Base-by-base conservation (phyloP, 176 grass and related monocot genomes). In the Lolium multiflorum region DNA sequence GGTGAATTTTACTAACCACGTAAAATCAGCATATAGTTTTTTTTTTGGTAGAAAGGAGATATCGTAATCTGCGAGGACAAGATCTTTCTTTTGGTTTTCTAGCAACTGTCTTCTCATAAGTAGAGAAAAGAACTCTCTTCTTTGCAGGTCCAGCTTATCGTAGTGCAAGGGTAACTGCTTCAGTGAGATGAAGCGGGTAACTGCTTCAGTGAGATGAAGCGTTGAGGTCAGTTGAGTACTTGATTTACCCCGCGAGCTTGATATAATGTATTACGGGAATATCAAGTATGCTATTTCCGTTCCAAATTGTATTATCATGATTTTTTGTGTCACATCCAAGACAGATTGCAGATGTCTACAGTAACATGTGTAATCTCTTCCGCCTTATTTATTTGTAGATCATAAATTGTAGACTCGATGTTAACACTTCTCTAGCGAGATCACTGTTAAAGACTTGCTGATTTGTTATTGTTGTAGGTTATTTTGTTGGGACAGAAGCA, bases 61-160 rank as follows among this genome's bases (percentile, higher is more conserved):
- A 3, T 5, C 12, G 10, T 51, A 51, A 51, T 11, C 49, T 51
- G 49, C 49, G 12, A 12, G 49, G 49, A 14, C 49, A 54, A 14
- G 51, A 54, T 54, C 13, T 5, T 18, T 18, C 15, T 56, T 56
- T 56, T 5, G 16, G 16, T 56, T 56, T 31, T 31, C 28, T 31
- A 31, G 28, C 15, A 56, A 56, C 25, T 17, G 13, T 56, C 0
- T 56, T 56, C 52, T 56, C 52, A 17, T 56, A 95, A 91, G 77
- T 70, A 84, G 86, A 92, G 82, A 89, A 82, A 98, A 83, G 91
- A 95, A 46, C 49, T 98, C n/a, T 31, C 28, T 31, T 81, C 83
- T 75, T 89, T 98, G 66, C 83, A 89, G 37, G 28, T 31, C 91
- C 89, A 92, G 71, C 73, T 98, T n/a, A 85, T 56, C 86, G 89